Base-by-base conservation (phyloP, 2,329 filamentous ascomycete genomes). In the Aspergillus felis region DNA sequence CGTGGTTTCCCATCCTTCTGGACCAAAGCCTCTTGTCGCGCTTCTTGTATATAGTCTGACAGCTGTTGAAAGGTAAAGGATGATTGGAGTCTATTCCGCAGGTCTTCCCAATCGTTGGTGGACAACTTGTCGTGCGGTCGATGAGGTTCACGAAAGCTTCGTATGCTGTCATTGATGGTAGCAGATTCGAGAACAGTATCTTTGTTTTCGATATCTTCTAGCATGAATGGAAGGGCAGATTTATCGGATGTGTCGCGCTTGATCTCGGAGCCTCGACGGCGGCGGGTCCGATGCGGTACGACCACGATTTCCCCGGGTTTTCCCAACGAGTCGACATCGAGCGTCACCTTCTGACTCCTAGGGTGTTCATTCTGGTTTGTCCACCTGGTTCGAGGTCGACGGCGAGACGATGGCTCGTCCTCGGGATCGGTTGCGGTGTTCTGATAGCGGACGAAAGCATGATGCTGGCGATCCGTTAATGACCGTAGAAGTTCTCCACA, bases 301-400 rank as follows among this genome's bases (percentile, higher is more conserved):
- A 77, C 64, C 27, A 77, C 60, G 5, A 77, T 68, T 51, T 76
- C 66, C 3, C 69, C 73, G 1, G 73, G 74, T 51, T 72, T 66
- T 28, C 75, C 75, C 8, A 77, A 60, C 1, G 71, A 58, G 41
- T 70, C 61, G 28, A 75, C 68, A 35, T 67, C 68, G 8, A 76
- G 67, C 7, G 65, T 48, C 3, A 70, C 62, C 51, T 51, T 65
- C 35, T 55, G 56, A 24, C 50, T 41, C 54, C 35, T 20, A 4
- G 24, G n/a, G 6, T 9, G 28, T 17, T 44, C 46, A 17, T 28
- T 41, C 8, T 25, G 17, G 35, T 53, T 9, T 28, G 41, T 17
- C 29, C 50, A 8, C 56, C 58, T 57, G 41, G 38, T 41, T 46
- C 50, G 41, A 28, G 51, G 47, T 56, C 42, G 55, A 28, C 20